phyloP scores from a whole-genome alignment of 2,329 filamentous ascomycete species.

The Aschersonia sp. region DNA sequence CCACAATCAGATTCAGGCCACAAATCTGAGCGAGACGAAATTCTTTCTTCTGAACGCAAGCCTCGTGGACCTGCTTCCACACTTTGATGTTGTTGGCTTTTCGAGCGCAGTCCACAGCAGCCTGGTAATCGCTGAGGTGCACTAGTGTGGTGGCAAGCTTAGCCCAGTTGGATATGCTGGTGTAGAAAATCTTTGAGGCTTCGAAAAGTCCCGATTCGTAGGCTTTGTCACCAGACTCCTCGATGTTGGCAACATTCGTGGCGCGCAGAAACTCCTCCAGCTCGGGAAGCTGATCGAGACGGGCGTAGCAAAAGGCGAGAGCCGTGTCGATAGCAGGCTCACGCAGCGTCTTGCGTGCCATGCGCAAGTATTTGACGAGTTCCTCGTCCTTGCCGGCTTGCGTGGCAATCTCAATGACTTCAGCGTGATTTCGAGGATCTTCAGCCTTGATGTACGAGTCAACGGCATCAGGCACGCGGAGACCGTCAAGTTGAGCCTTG shows the following conservation, averaged over 20 bases:
- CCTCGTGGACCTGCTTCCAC: constrained; percentile 96
- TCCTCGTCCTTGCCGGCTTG: constrained; percentile 97
- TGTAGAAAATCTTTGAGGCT: constrained; percentile 97
- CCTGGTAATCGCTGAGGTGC: constrained; percentile 94
- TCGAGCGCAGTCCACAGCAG: constrained; percentile 89
- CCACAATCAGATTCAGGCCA: constrained; percentile 92
- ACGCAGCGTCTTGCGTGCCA: constrained; percentile 92
- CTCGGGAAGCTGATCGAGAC: constrained; percentile 80
- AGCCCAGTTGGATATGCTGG: constrained; percentile 97
- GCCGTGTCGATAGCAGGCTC: constrained; percentile 89
- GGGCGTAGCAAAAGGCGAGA: constrained; percentile 84
- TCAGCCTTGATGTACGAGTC: constrained; percentile 94
- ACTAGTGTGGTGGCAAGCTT: constrained; percentile 96
- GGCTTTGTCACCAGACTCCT: constrained; percentile 95
- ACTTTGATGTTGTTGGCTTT: constrained; percentile 99
- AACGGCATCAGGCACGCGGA: constrained; percentile 82
- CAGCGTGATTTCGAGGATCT: constrained; percentile 82
- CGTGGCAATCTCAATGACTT: constrained; percentile 92
- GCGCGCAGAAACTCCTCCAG: constrained; percentile 90
- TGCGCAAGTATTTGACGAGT: constrained; percentile 87
- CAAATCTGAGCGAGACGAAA: constrained; percentile 98
- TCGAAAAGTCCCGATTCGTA: constrained; percentile 89
- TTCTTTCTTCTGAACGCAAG: constrained; percentile 94
- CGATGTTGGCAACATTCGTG: constrained; percentile 89
- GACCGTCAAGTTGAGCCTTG: constrained; percentile 92